A percentile compares a stretch with the other conserved stretches of the same genome.
Evolutionary conservation across 441 rosid species (phyloP).

Genomic region (Melastoma candidum): DNA sequence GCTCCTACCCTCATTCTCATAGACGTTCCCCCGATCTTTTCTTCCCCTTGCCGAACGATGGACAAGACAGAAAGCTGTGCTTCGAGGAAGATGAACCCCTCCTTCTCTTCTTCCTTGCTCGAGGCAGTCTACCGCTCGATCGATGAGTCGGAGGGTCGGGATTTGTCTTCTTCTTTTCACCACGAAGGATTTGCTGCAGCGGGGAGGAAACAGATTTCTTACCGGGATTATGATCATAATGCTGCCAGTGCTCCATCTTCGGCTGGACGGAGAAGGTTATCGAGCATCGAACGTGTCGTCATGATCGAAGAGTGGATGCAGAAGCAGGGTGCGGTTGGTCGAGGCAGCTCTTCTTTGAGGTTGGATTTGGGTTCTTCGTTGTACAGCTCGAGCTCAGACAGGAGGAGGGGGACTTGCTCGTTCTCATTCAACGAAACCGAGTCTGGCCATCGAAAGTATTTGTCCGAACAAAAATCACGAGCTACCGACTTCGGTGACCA

Average conservation of each 20-base stretch:
- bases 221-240: constrained; percentile 2
- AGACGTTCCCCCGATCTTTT: no score
- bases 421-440: constrained; percentile 38
- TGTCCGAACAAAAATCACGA: constrained; percentile 10
- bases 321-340: constrained; percentile 8
- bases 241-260: not conserved
- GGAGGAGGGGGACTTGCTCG: constrained; percentile 20
- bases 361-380: constrained; percentile 33
- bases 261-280: not conserved
- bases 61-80: constrained; percentile 21
- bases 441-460: not conserved
- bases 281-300: constrained; percentile 28
- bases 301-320: constrained; percentile 50
- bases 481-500: constrained; percentile 10
- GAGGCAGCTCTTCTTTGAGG: constrained; percentile 2
- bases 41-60: constrained; percentile 13
- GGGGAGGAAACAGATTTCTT: constrained; percentile 24
- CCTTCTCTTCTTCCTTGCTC: constrained; percentile 74
- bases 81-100: constrained; percentile 53
- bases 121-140: constrained; percentile 70
- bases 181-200: constrained; percentile 7
- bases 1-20: no score
- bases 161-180: constrained; percentile 11
- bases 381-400: constrained; percentile 35
- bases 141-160: constrained; percentile 31